These are phyloP conservation scores for Aspergillus ruber DNA, from an alignment of 2,329 filamentous ascomycete genomes.

Conservation along the genomic window DNA sequence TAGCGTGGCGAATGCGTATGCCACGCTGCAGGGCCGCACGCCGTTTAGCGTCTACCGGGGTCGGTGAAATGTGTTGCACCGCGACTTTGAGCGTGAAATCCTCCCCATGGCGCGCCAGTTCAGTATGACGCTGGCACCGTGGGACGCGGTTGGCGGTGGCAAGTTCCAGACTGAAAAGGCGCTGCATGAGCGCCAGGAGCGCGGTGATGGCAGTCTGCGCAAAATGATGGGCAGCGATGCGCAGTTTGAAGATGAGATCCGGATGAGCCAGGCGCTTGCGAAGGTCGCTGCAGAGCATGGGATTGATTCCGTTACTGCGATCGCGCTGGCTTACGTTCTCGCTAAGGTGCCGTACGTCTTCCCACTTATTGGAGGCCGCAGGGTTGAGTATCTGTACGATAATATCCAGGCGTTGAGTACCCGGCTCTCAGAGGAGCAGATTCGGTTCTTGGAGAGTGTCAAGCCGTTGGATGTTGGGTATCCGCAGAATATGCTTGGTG, in stretches of 20 bases:
- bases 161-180: constrained; percentile 46
- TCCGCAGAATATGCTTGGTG: constrained; percentile 52
- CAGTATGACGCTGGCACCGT: constrained; percentile 49
- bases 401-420: constrained; percentile 64
- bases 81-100: constrained; percentile 37
- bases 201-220: constrained; percentile 35
- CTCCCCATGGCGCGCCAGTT: constrained; percentile 35
- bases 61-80: constrained; percentile 32
- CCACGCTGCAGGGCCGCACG: constrained; percentile 31
- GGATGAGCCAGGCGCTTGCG: constrained; percentile 52
- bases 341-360: constrained; percentile 67
- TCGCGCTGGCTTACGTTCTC: constrained; percentile 68
- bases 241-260: constrained; percentile 45
- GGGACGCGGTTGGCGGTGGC: constrained; percentile 52
- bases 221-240: constrained; percentile 15
- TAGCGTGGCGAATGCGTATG: constrained; percentile 34
- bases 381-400: constrained; percentile 60
- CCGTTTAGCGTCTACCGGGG: constrained; percentile 37
- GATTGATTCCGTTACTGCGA: constrained; percentile 49
- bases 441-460: constrained; percentile 58
- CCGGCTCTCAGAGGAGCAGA: constrained; percentile 53
- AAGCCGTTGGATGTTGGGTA: constrained; percentile 60
- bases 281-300: constrained; percentile 54
- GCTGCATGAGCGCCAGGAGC: constrained; percentile 28
- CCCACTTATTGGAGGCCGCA: constrained; percentile 65